Conservation (phyloP, 768 basidiomycete species). For the Pleurotus tuber-regium region DNA sequence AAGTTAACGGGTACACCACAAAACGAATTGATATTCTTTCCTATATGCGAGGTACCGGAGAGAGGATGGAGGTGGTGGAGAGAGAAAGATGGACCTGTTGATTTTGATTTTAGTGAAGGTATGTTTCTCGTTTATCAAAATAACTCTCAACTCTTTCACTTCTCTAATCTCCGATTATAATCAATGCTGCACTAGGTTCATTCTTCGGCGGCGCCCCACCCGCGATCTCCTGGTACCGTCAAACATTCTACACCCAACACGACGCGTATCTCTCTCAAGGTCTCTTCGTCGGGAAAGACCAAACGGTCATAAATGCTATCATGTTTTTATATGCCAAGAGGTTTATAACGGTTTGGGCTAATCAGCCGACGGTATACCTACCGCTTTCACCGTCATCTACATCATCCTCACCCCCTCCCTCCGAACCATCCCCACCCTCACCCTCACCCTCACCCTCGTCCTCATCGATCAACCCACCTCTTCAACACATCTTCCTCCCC, state of each 20-base stretch:
- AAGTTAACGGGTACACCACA: slow-evolving; percentile 23
- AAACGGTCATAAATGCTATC: slow-evolving; percentile 49
- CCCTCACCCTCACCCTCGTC: slow-evolving; percentile 17
- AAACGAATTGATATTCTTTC: slow-evolving; percentile 51
- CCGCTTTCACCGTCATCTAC: background rate
- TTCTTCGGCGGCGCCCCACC: slow-evolving; percentile 53
- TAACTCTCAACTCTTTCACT: background rate
- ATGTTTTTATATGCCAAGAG: slow-evolving; percentile 43
- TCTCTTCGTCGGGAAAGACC: slow-evolving; percentile 58
- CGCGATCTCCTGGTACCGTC: slow-evolving; percentile 44
- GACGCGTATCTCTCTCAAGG: slow-evolving; percentile 44
- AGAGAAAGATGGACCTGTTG: slow-evolving; percentile 47
- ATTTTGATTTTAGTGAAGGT: slow-evolving; percentile 53
- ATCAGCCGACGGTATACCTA: background rate
- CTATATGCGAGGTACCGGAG: slow-evolving; percentile 35
- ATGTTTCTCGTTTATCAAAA: too few species aligned
- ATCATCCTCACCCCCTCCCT: too few species aligned
- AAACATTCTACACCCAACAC: slow-evolving; percentile 48
- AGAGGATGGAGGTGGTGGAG: slow-evolving; percentile 33
- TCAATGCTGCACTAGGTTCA: slow-evolving; percentile 35
- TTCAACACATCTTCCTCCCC: slow-evolving; percentile 7
- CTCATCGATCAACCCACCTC: slow-evolving; percentile 15
- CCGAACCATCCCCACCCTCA: background rate
- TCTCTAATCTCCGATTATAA: background rate
- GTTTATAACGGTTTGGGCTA: slow-evolving; percentile 41